A percentile compares a stretch with the other conserved stretches of the same genome.
Conservation (phyloP, 352 stramenopile genomes). For the Pythium periplocum region DNA sequence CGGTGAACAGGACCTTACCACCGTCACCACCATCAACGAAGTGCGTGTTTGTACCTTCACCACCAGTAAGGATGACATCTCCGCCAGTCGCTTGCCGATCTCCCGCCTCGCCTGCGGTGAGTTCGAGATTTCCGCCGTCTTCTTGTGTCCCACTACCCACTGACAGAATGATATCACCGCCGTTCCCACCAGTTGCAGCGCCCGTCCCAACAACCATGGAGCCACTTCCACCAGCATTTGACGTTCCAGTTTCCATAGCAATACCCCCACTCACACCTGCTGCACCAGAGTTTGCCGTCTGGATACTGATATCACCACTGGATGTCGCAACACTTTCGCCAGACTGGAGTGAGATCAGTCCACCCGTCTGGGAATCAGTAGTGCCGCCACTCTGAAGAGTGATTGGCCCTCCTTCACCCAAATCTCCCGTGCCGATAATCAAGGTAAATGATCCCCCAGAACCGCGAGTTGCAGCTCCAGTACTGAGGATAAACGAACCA, state of each 20-base stretch:
- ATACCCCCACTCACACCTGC: slow-evolving; percentile 51
- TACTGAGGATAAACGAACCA: slow-evolving; percentile 47
- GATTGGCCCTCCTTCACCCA: slow-evolving; percentile 78
- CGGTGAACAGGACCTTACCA: slow-evolving; percentile 79
- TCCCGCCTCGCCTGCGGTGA: slow-evolving; percentile 62
- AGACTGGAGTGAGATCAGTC: slow-evolving; percentile 47
- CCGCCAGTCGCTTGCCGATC: slow-evolving; percentile 34
- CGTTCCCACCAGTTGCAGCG: slow-evolving; percentile 49
- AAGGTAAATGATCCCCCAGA: slow-evolving; percentile 49
- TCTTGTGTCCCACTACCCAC: slow-evolving; percentile 49
- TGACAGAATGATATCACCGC: slow-evolving; percentile 43
- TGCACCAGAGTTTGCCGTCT: slow-evolving; percentile 52
- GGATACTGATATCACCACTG: slow-evolving; percentile 61
- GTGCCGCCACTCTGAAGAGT: slow-evolving; percentile 67
- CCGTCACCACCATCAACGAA: slow-evolving; percentile 82
- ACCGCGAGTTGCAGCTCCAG: slow-evolving; percentile 39
- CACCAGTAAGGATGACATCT: slow-evolving; percentile 44
- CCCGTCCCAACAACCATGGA: slow-evolving; percentile 49
- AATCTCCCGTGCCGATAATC: slow-evolving; percentile 60
- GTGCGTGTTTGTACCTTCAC: slow-evolving; percentile 51
- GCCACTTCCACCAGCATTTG: slow-evolving; percentile 47
- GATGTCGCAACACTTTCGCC: slow-evolving; percentile 58
- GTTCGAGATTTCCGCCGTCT: slow-evolving; percentile 56
- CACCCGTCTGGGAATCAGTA: slow-evolving; percentile 55
- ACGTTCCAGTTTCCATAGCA: slow-evolving; percentile 50